Conservation (phyloP, 208 protist genomes). For the Leishmania turanica region DNA sequence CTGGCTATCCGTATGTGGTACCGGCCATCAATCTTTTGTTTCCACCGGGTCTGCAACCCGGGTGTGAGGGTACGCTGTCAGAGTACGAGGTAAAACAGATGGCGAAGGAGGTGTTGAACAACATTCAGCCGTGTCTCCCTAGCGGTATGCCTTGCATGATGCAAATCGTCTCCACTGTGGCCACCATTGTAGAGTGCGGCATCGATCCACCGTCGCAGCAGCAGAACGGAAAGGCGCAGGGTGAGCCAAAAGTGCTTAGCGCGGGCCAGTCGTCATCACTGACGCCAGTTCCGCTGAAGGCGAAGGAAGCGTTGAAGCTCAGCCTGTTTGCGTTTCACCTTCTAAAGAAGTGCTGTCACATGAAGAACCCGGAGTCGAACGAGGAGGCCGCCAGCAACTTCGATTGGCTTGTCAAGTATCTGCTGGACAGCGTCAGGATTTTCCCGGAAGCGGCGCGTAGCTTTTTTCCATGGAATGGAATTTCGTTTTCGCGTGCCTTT, state of each 20-base stretch:
- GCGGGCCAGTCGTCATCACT: slow-evolving; percentile 34
- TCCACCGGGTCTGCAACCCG: slow-evolving; percentile 31
- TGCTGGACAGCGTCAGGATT: slow-evolving; percentile 51
- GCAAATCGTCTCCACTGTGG: slow-evolving; percentile 70
- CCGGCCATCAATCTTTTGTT: slow-evolving; percentile 54
- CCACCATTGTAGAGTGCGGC: slow-evolving; percentile 40
- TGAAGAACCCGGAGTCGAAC: slow-evolving; percentile 74
- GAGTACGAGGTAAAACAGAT: slow-evolving; percentile 50
- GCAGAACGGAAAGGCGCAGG: slow-evolving; percentile 8
- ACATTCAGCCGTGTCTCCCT: slow-evolving; percentile 56
- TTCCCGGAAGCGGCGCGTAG: slow-evolving; percentile 53
- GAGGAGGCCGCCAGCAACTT: slow-evolving; percentile 78
- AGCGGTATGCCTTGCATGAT: slow-evolving; percentile 68
- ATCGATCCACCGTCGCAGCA: slow-evolving; percentile 17
- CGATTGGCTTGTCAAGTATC: slow-evolving; percentile 53
- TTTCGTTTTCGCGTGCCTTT: slow-evolving; percentile 56
- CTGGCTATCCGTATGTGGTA: slow-evolving; percentile 71
- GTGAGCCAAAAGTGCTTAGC: background rate
- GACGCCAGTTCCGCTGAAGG: slow-evolving; percentile 60
- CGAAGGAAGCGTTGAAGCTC: slow-evolving; percentile 62
- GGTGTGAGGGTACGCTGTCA: slow-evolving; percentile 29
- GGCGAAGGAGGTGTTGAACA: slow-evolving; percentile 48
- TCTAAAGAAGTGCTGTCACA: slow-evolving; percentile 75
- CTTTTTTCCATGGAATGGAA: slow-evolving; percentile 61
- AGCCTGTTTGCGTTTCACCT: slow-evolving; percentile 75